These are phyloP conservation scores for Erysiphe pulchra DNA, from an alignment of 2,329 filamentous ascomycete genomes.

Conservation along the genomic window DNA sequence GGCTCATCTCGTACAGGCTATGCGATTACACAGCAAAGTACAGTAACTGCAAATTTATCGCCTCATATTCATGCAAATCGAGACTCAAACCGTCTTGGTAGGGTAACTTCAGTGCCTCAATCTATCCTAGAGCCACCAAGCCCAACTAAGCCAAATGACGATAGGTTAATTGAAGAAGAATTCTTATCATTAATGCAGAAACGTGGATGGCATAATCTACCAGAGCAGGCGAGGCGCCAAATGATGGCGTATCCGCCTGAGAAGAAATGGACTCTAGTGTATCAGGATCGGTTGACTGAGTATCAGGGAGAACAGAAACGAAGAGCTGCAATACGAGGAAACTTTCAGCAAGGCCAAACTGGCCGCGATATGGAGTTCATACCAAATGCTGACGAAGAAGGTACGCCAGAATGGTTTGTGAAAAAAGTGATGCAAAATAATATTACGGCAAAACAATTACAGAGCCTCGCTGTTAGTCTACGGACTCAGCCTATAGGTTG, in stretches of 20 bases:
- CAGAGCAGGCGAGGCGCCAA: constrained; percentile 78
- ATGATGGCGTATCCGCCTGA: constrained; percentile 86
- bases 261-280: constrained; percentile 94
- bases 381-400: constrained; percentile 71
- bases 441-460: constrained; percentile 73
- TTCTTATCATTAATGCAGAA: constrained; percentile 92
- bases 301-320: constrained; percentile 87
- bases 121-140: constrained; percentile 19
- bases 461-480: constrained; percentile 80
- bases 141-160: constrained; percentile 51
- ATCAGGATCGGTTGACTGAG: constrained; percentile 83
- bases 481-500: constrained; percentile 92
- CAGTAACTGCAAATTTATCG: constrained; percentile 24
- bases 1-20: constrained; percentile 24
- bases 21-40: constrained; percentile 26
- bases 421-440: constrained; percentile 90
- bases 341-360: constrained; percentile 46
- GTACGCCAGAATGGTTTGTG: constrained; percentile 94
- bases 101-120: constrained; percentile 17
- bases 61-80: constrained; percentile 11
- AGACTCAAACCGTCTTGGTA: constrained; percentile 31
- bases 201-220: constrained; percentile 88
- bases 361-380: constrained; percentile 43
- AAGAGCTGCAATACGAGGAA: constrained; percentile 43
- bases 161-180: constrained; percentile 67